These are phyloP conservation scores for Leccinum pachyderme DNA, from an alignment of 1,284 basidiomycete species.

Conservation along the genomic window DNA sequence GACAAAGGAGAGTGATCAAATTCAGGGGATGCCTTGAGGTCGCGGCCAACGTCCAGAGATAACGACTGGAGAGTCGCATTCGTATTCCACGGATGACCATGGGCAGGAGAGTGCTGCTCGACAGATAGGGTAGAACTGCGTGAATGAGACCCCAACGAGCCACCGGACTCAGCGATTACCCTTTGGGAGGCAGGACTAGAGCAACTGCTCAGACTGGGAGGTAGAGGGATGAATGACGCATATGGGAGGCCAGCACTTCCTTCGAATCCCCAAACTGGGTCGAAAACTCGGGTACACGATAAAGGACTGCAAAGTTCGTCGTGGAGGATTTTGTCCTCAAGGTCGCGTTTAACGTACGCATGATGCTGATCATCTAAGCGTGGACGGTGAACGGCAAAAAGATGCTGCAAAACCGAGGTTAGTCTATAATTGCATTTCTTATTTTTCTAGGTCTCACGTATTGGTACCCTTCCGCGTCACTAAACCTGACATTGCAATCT, in stretches of 20 bases:
- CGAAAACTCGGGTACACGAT: conserved; percentile 12
- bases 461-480: conserved; percentile 33
- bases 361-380: conserved; percentile 10
- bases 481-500: conserved; percentile 28
- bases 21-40: conserved; percentile 18
- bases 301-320: conserved; percentile 10
- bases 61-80: conserved; percentile 9
- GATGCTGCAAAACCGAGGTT: conserved; percentile 17
- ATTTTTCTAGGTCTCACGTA: conserved; percentile 19
- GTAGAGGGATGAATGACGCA: conserved; percentile 32
- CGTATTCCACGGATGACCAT: conserved; percentile 17
- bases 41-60: conserved; percentile 8
- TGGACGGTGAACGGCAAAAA: conserved; percentile 30
- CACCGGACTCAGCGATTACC: conserved; percentile 11
- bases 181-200: conserved; percentile 33
- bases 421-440: conserved; percentile 5
- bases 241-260: conserved; percentile 22
- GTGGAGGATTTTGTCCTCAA: conserved; percentile 1
- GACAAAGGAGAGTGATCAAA: conserved; percentile 34
- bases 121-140: conserved; percentile 35
- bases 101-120: conserved; percentile 29
- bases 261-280: conserved; percentile 31
- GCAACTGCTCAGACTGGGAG: conserved; percentile 30
- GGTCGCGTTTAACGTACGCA: neutral
- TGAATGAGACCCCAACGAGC: conserved; percentile 25